Base-by-base conservation (phyloP, 2,329 filamentous ascomycete species). In the Colletotrichum sp. region DNA sequence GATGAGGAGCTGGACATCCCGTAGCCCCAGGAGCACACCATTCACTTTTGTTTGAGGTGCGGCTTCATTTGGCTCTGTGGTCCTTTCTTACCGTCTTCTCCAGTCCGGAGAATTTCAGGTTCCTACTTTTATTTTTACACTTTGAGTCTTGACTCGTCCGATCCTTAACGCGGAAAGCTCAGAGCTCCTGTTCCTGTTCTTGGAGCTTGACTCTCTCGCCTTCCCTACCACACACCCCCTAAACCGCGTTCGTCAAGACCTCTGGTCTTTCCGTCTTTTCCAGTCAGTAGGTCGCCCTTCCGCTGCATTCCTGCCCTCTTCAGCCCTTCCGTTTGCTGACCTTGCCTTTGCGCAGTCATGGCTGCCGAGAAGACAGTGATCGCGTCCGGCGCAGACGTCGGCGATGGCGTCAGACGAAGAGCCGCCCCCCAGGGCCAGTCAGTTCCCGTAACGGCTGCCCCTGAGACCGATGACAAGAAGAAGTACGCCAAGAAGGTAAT, bases 371-470 rank as follows among this genome's bases (percentile, higher is more conserved):
- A 88, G 84, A 87, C 89, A 82, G 86, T 88, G 81, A 86, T 89
- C 84, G 91, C 89, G 84, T 92, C 92, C 52, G 92, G 92, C 85
- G 89, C 90, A 81, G 91, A 93, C 80, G 83, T 89, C 73, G 87
- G 87, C 80, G 89, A 92, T 80, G 88, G 88, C 78, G 87, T 90
- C 77, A 88, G 92, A 80, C 86, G 91, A 81, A 90, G 92, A 81
- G 88, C 89, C 81, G 85, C 89, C 71, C 87, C 88, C 63, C 86
- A 86, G 59, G 84, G 87, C 75, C 84, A 85, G 71, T 81, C 82
- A 75, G 79, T 85, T 77, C 79, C 84, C 75, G 79, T 83, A 78
- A 82, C 84, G 75, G 80, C 82, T 34, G 78, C 82, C 75, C 79
- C 84, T 64, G 88, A 92, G 81, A 81, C 87, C 30, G 90, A 92